Base-by-base conservation (phyloP, 306 rosid genomes). In the Cucurbita moschata region DNA sequence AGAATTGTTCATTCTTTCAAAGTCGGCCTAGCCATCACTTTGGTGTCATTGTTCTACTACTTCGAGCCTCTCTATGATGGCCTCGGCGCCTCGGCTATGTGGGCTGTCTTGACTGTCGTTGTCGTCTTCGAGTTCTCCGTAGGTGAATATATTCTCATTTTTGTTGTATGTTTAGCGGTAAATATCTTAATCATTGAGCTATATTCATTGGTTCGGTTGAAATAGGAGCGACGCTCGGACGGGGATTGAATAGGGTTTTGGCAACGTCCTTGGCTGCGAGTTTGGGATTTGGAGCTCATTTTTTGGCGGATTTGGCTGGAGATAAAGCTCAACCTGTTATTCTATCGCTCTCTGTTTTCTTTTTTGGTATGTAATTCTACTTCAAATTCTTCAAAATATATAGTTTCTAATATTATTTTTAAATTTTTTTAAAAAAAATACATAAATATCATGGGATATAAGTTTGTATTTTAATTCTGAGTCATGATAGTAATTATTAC, bases 1-100 rank as follows among this genome's bases (percentile, higher is more conserved):
- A 61, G 67, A 37, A 14, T 61, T 2, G 46, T 14, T 61, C 67
- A 61, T 61, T 61, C 67, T 3, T 6, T 61, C 67, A 61, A 61
- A 14, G 67, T 61, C 6, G 67, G 44, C 38, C 13, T 93, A 39
- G 94, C 98, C 84, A 93, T 93, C 79, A 86, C 67, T 35, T 75
- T 93, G 51, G 97, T 88, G 1, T 93, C 98, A 30, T 80, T 87
- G 65, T 35, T 90, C 39, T 93, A 93, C 81, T 87, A 87, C 30
- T 86, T 80, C 52, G 88, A 86, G 68, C 87, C 89, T 47, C 92
- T 93, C 35, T 93, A 87, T 47, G 84, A 88, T 57, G 90, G 94
- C 68, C 83, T 93, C n/a, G 98, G 97, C 44, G 87, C 83, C 64
- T 83, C 96, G 0, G 97, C 94, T 85, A 86, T 93, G 79, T 93